phyloP scores from a whole-genome alignment of 768 basidiomycete species.

The Kwoniella pini region DNA sequence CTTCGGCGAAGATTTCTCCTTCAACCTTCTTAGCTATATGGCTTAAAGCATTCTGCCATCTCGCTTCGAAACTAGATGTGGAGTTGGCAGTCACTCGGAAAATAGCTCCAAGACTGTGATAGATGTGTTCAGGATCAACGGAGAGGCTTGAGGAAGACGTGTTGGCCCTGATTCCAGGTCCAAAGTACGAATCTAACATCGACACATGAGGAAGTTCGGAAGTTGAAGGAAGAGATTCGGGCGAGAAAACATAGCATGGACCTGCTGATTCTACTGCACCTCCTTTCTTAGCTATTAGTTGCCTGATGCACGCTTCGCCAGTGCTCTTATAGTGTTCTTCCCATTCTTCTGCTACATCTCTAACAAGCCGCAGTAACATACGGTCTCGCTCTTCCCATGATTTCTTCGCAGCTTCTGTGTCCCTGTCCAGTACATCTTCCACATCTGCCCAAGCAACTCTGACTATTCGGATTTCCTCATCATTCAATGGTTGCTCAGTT shows the following conservation, averaged over 20 bases:
- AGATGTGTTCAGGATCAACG: conserved; percentile 8
- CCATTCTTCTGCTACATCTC: conserved; percentile 36
- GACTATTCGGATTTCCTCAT: conserved; percentile 35
- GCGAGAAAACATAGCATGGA: conserved; percentile 27
- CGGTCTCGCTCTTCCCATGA: conserved; percentile 33
- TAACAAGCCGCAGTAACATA: conserved; percentile 21
- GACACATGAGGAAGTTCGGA: background rate
- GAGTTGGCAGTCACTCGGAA: conserved; percentile 25
- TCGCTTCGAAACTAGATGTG: conserved; percentile 17
- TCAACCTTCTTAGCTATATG: conserved; percentile 11
- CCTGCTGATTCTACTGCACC: background rate
- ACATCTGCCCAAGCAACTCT: conserved; percentile 45
- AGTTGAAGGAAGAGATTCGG: background rate
- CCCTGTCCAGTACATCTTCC: conserved; percentile 39
- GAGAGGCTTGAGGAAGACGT: background rate
- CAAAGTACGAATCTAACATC: conserved; percentile 1
- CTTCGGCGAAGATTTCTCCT: conserved; percentile 41
- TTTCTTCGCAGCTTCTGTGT: conserved; percentile 3
- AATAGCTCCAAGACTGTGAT: conserved; percentile 28
- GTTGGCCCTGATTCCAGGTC: too few relatives aligned
- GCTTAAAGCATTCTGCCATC: conserved; percentile 27
- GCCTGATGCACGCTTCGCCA: conserved; percentile 27
- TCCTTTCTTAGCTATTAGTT: background rate
- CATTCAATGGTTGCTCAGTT: background rate
- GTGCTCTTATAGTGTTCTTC: conserved; percentile 9